Evolutionary conservation across 768 basidiomycete genomes (phyloP), one percentile per base, ranked within the genome.

Genomic region (Tricholoma matsutake): DNA sequence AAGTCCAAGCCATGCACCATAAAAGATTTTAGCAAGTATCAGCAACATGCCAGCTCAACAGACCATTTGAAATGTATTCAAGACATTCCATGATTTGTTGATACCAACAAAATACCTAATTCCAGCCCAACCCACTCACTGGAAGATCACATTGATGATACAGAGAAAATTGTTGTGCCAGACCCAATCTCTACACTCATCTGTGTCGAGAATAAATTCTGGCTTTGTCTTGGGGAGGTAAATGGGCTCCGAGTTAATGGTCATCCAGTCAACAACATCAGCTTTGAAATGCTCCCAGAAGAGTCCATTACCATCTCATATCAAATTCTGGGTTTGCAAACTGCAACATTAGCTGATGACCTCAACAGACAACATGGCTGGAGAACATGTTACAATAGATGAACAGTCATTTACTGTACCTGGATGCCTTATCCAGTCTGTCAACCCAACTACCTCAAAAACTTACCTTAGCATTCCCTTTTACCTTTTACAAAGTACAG

Each of bases 401-500:
- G 16, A 32, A 22, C 53, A 18, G n/a, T 34, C 53, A 37, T 54
- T 54, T 35, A 54, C 31, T 10, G 53, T 54, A 8, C 53, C 53
- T 54, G 53, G 53, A 20, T 54, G 61, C 4, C 58, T 73, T 2
- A 61, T 73, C 13, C 66, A 71, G 20, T 63, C 67, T 6, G 31
- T 75, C 0, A 67, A 74, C 57, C 73, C 73, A 7, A 22, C 57
- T 2, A 51, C 66, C 4, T 67, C 64, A 9, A 65, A 35, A 7
- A 55, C 34, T 1, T 34, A 58, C 18, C 18, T 37, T 5, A 55
- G 56, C 1, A 54, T 61, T 8, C 64, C 67, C 0, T 69, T 63
- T 25, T 73, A 67, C 57, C 65, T 73, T 0, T 64, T 73, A 28
- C 61, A 69, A 16, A 71, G 68, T 13, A 29, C 57, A 3, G 58